Conservation (phyloP, 2,329 filamentous ascomycete genomes). For the Colletotrichum gigasporum region DNA sequence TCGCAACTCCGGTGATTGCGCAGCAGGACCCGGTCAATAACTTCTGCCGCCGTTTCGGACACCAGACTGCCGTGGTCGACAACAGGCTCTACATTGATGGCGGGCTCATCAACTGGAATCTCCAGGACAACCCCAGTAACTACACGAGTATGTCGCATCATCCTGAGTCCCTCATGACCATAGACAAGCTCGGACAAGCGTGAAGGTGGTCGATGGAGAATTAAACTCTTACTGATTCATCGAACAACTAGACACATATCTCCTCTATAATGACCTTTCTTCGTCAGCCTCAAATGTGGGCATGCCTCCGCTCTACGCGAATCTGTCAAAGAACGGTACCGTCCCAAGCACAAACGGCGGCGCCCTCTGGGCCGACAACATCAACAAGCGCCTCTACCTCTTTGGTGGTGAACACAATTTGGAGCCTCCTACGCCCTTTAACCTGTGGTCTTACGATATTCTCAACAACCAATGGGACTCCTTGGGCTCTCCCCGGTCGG, state of each 20-base stretch:
- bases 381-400: slow-evolving; percentile 71
- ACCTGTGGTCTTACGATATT: slow-evolving; percentile 67
- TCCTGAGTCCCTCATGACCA: too few relatives aligned
- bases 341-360: slow-evolving; percentile 59
- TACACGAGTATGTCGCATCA: slow-evolving; percentile 61
- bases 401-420: slow-evolving; percentile 67
- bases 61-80: slow-evolving; percentile 69
- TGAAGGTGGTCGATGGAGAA: neutral
- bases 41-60: slow-evolving; percentile 64
- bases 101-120: slow-evolving; percentile 64
- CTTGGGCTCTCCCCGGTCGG: slow-evolving; percentile 47
- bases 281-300: slow-evolving; percentile 45
- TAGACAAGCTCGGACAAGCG: too few relatives aligned
- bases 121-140: slow-evolving; percentile 48
- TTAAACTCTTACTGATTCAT: neutral
- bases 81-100: slow-evolving; percentile 70
- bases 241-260: slow-evolving; percentile 54
- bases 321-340: slow-evolving; percentile 66
- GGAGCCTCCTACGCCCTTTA: slow-evolving; percentile 53
- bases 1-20: slow-evolving; percentile 33
- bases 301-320: slow-evolving; percentile 63
- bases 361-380: slow-evolving; percentile 66
- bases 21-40: slow-evolving; percentile 62
- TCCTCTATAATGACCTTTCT: slow-evolving; percentile 67
- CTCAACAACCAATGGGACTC: slow-evolving; percentile 65